Conservation (phyloP, 148 eudicot genomes). For the Camellia lanceoleosa region DNA sequence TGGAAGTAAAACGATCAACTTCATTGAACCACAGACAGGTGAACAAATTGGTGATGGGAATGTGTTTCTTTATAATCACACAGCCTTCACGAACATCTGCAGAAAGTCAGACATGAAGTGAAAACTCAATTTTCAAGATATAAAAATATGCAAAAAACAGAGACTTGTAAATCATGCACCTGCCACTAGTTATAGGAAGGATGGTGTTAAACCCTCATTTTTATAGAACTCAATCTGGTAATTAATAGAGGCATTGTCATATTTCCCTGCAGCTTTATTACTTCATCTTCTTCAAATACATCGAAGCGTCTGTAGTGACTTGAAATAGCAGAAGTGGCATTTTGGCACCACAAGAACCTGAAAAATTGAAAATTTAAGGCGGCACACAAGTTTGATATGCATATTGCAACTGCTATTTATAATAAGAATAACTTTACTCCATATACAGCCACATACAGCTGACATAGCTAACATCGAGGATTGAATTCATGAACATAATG, state of each 20-base stretch:
- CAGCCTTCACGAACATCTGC: slow-evolving; percentile 99
- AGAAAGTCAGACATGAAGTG: slow-evolving; percentile 15
- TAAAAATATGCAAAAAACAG: not conserved
- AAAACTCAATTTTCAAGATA: slow-evolving; percentile 11
- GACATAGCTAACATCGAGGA: not conserved
- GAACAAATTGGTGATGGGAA: slow-evolving; percentile 80
- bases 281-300: no score
- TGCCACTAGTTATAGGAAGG: slow-evolving; percentile 94
- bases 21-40: slow-evolving; percentile 91
- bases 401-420: not conserved
- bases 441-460: not conserved
- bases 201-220: slow-evolving; percentile 48
- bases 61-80: slow-evolving; percentile 82
- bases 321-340: slow-evolving; percentile 92
- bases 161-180: slow-evolving; percentile 18
- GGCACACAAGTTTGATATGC: not conserved
- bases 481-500: not conserved
- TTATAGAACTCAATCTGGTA: slow-evolving; percentile 55
- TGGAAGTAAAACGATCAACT: no score
- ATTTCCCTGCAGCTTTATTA: slow-evolving; percentile 84
- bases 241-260: slow-evolving; percentile 77
- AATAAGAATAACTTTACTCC: not conserved
- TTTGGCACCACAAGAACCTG: slow-evolving; percentile 97
- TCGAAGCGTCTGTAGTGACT: no score
- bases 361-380: not conserved